phyloP scores from a whole-genome alignment of 1,139 yeast genomes.

The Suhomyces coccinellae region DNA sequence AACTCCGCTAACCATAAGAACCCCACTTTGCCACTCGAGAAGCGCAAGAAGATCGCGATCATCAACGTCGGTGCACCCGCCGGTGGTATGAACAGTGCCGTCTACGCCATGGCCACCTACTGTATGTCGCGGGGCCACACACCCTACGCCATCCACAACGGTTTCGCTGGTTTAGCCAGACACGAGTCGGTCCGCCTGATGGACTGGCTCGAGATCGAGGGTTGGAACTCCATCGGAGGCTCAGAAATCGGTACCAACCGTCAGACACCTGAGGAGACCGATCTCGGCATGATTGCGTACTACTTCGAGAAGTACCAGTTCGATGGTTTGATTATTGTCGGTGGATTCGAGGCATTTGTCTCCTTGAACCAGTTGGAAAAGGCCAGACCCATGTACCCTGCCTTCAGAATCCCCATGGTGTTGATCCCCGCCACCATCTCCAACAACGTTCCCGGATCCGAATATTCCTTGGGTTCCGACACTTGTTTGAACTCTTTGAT shows the following conservation, averaged over 20 bases:
- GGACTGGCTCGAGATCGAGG: constrained; percentile 83
- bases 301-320: constrained; percentile 82
- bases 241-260: constrained; percentile 95
- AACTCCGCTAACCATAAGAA: constrained; percentile 67
- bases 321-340: constrained; percentile 85
- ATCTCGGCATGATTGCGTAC: constrained; percentile 85
- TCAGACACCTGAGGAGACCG: constrained; percentile 69
- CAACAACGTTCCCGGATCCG: constrained; percentile 98
- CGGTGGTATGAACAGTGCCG: constrained; percentile 92
- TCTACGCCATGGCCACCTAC: constrained; percentile 87
- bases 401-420: constrained; percentile 91
- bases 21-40: constrained; percentile 50
- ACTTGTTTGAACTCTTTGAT: constrained; percentile 91
- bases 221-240: constrained; percentile 91
- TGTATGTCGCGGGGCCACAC: constrained; percentile 89
- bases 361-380: constrained; percentile 77
- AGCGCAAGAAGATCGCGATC: constrained; percentile 72
- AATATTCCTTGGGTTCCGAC: constrained; percentile 89
- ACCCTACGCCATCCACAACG: constrained; percentile 85
- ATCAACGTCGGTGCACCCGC: constrained; percentile 97
- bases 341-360: constrained; percentile 93
- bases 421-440: constrained; percentile 94
- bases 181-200: constrained; percentile 76
- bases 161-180: constrained; percentile 85
- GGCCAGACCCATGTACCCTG: constrained; percentile 75